phyloP scores from a whole-genome alignment of 441 rosid genomes.

The Euphorbia celastroides region DNA sequence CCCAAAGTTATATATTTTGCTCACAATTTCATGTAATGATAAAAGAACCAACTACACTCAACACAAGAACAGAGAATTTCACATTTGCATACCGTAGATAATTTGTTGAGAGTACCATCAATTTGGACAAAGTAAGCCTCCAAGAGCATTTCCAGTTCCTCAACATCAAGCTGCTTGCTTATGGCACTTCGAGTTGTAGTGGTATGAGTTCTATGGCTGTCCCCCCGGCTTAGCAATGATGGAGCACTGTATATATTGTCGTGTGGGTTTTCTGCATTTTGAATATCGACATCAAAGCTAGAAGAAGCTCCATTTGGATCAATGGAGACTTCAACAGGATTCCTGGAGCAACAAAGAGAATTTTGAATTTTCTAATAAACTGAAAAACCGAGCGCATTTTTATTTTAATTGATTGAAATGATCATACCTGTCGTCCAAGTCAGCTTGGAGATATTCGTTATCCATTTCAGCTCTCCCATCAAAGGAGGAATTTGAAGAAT shows the following conservation, averaged over 20 bases:
- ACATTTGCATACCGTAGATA: conserved; percentile 58
- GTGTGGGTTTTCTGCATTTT: conserved; percentile 30
- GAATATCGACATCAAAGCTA: conserved; percentile 34
- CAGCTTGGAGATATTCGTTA: conserved; percentile 42
- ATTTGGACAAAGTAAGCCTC: conserved; percentile 87
- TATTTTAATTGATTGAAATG: not conserved
- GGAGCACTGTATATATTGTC: conserved; percentile 41
- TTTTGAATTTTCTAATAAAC: not conserved
- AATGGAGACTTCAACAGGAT: conserved; percentile 39
- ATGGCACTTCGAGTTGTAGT: conserved; percentile 55
- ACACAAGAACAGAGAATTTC: conserved; percentile 4
- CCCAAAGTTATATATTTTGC: not conserved
- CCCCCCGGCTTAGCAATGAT: conserved; percentile 41
- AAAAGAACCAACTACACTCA: not conserved
- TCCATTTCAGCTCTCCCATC: conserved; percentile 44
- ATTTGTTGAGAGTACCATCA: conserved; percentile 78
- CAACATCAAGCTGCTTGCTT: conserved; percentile 57
- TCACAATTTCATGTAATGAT: not conserved
- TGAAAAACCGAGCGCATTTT: not conserved
- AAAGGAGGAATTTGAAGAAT: conserved; percentile 52
- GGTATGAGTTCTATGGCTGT: conserved; percentile 48
- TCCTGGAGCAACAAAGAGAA: conserved; percentile 29
- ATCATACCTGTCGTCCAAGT: conserved; percentile 41
- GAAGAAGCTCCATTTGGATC: conserved; percentile 31
- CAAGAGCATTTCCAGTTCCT: conserved; percentile 90